A percentile compares a stretch with the other conserved stretches of the same genome.
These are phyloP conservation scores for Penicillium bovifimosum DNA, from an alignment of 495 filamentous ascomycete species.

Conservation along the genomic window DNA sequence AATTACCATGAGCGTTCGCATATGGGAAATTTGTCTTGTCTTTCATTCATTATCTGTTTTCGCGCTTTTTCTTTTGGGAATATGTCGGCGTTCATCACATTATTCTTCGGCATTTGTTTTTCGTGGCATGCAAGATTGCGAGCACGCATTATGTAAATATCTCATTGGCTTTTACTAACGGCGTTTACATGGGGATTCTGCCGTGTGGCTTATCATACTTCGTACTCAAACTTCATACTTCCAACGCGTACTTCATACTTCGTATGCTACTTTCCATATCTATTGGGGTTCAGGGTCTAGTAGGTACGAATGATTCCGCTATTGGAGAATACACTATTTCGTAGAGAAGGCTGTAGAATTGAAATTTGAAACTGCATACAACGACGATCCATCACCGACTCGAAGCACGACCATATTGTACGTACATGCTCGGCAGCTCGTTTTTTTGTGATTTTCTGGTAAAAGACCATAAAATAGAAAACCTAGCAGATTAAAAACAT, in stretches of 20 bases:
- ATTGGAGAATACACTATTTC: too few relatives aligned
- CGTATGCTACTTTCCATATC: neutral
- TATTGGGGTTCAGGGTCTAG: neutral
- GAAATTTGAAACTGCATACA: neutral
- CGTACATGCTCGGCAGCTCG: neutral
- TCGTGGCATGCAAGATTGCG: conserved; percentile 2
- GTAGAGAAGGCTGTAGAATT: neutral
- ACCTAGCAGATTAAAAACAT: neutral
- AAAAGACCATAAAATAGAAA: neutral
- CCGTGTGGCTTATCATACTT: neutral
- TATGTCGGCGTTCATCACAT: conserved; percentile 2
- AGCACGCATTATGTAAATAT: conserved; percentile 11
- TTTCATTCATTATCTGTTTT: neutral
- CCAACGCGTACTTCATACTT: too few relatives aligned
- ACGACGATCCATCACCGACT: neutral
- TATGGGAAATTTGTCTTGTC: neutral
- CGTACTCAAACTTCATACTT: neutral
- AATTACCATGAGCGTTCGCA: conserved; percentile 3
- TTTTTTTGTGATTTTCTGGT: neutral
- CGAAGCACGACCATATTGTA: neutral
- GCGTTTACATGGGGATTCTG: conserved; percentile 1
- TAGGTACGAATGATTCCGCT: too few relatives aligned
- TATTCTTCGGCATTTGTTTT: conserved; percentile 2
- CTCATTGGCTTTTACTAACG: conserved; percentile 1
- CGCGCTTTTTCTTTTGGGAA: neutral